These are phyloP conservation scores for Boletus coccyginus DNA, from an alignment of 768 basidiomycete genomes.

Conservation along the genomic window DNA sequence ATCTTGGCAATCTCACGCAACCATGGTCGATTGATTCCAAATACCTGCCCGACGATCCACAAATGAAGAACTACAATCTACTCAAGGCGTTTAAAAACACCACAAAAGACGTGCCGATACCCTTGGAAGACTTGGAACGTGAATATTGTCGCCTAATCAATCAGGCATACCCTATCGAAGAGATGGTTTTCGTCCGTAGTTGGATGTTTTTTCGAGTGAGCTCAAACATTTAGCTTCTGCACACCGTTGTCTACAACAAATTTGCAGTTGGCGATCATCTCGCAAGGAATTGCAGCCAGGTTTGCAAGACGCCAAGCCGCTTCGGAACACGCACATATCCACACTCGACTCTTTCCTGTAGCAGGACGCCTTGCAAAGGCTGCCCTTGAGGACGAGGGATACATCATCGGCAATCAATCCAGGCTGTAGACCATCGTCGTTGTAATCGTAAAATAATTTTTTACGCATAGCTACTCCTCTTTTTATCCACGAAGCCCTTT, in stretches of 20 bases:
- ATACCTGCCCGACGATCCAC: slow-evolving; percentile 32
- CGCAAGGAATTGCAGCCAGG: slow-evolving; percentile 88
- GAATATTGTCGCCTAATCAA: slow-evolving; percentile 72
- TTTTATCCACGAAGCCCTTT: slow-evolving; percentile 17
- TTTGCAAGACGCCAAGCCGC: slow-evolving; percentile 85
- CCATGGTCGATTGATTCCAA: slow-evolving; percentile 66
- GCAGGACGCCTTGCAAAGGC: slow-evolving; percentile 62
- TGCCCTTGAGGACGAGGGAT: slow-evolving; percentile 55
- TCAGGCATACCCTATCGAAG: slow-evolving; percentile 70
- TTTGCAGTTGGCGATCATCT: slow-evolving; percentile 68
- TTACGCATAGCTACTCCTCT: slow-evolving; percentile 15
- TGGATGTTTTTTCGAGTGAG: slow-evolving; percentile 84
- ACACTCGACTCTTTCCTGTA: slow-evolving; percentile 48
- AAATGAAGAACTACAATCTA: slow-evolving; percentile 16
- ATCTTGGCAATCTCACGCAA: slow-evolving; percentile 86
- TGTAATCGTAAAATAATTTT: not conserved
- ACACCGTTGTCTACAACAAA: slow-evolving; percentile 1
- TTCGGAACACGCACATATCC: slow-evolving; percentile 67
- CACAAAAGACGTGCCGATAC: slow-evolving; percentile 53
- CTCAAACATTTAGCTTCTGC: not conserved
- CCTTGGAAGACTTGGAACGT: slow-evolving; percentile 70
- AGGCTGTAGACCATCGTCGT: slow-evolving; percentile 22
- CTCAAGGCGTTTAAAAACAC: slow-evolving; percentile 66
- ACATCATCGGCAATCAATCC: slow-evolving; percentile 20
- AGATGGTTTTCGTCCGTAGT: slow-evolving; percentile 78